A percentile compares a stretch with the other conserved stretches of the same genome.
These are phyloP conservation scores for Alternaria postmessia DNA, from an alignment of 2,329 filamentous ascomycete genomes.

Conservation along the genomic window DNA sequence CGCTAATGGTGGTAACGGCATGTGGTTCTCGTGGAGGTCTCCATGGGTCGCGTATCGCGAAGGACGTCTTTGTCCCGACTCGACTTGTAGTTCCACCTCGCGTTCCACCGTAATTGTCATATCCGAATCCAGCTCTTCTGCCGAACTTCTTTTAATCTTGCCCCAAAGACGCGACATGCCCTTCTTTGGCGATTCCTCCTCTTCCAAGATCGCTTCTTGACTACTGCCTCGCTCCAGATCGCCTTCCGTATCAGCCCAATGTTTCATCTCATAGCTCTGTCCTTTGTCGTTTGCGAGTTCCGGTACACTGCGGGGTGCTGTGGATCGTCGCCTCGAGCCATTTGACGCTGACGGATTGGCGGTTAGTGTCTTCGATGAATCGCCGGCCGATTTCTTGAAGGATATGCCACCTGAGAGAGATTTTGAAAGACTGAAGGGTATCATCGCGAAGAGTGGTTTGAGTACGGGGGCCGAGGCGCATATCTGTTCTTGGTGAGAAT, in stretches of 20 bases:
- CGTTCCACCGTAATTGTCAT: slow-evolving; percentile 33
- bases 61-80: slow-evolving; percentile 11
- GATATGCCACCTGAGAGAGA: slow-evolving; percentile 24
- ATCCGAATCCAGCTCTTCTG: slow-evolving; percentile 9
- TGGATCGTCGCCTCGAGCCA: slow-evolving; percentile 24
- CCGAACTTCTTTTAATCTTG: slow-evolving; percentile 13
- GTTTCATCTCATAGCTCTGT: slow-evolving; percentile 33
- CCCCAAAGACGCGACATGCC: slow-evolving; percentile 19
- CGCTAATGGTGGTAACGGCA: slow-evolving; percentile 2
- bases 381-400: slow-evolving; percentile 12
- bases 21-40: slow-evolving; percentile 5
- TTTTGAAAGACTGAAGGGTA: slow-evolving; percentile 35
- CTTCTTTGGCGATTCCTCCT: slow-evolving; percentile 3
- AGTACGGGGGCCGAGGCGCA: slow-evolving; percentile 45
- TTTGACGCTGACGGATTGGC: slow-evolving; percentile 13
- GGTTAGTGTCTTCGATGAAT: slow-evolving; percentile 13
- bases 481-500: slow-evolving; percentile 25
- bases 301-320: slow-evolving; percentile 19
- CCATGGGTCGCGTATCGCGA: neutral
- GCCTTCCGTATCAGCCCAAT: slow-evolving; percentile 29
- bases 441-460: slow-evolving; percentile 38
- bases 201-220: slow-evolving; percentile 14
- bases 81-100: slow-evolving; percentile 26
- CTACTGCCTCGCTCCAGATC: slow-evolving; percentile 12
- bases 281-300: slow-evolving; percentile 22